Evolutionary conservation across 2,329 filamentous ascomycete genomes (phyloP).

Genomic region (Pezicula carpinea): DNA sequence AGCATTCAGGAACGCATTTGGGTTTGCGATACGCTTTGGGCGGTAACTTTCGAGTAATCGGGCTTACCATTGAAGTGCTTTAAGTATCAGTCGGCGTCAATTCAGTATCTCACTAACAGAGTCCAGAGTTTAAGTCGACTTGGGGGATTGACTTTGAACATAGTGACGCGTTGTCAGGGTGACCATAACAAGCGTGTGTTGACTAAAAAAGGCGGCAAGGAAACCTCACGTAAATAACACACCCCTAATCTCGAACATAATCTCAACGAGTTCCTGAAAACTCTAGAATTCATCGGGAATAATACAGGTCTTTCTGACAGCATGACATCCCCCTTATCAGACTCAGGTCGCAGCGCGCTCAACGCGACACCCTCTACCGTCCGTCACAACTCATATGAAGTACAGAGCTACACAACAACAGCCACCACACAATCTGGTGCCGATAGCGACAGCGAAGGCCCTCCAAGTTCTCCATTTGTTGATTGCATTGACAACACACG

Average conservation of each 20-base stretch:
- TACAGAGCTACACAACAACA: conserved; percentile 15
- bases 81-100: too few relatives aligned
- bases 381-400: conserved; percentile 19
- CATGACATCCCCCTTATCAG: conserved; percentile 14
- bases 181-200: too few relatives aligned
- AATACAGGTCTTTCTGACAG: background rate
- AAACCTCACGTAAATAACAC: background rate
- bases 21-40: too few relatives aligned
- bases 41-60: too few relatives aligned
- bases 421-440: conserved; percentile 10
- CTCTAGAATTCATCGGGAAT: background rate
- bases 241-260: background rate
- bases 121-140: too few relatives aligned
- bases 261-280: background rate
- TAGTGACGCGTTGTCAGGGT: too few relatives aligned
- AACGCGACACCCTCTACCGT: conserved; percentile 13
- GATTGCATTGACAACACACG: conserved; percentile 18
- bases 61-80: too few relatives aligned
- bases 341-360: conserved; percentile 13
- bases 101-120: too few relatives aligned
- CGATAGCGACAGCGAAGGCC: conserved; percentile 20
- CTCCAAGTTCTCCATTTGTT: conserved; percentile 27
- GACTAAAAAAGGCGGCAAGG: too few relatives aligned
- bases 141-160: too few relatives aligned
- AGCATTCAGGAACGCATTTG: too few relatives aligned